Evolutionary conservation across 208 protist genomes (phyloP), one percentile per base, ranked within the genome.

Genomic region (Trypanosoma platydactyli): DNA sequence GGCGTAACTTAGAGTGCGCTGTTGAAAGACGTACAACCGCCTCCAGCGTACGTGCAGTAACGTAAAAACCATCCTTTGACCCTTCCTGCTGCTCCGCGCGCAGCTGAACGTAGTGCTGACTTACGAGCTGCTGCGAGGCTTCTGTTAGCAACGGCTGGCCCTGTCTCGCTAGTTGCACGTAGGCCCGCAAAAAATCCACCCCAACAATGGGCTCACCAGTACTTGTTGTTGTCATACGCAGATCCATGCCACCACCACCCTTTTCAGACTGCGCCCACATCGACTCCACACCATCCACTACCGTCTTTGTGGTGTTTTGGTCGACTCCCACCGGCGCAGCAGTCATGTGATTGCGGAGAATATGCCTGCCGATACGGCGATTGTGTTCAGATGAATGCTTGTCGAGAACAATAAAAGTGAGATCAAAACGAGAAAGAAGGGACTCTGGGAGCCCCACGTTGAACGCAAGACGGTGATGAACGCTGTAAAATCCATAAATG

Each of bases 321-420:
- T 86, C 88, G 25, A 78, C 75, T 61, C 74, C 76, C 18, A 91
- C 84, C 0, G 84, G 78, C 52, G 78, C 53, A 12, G 89, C 62
- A 9, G 80, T 84, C 81, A 90, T 93, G 81, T 99, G 97, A 77
- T 98, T 97, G 45, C 86, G 84, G 25, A 99, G 82, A 25, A 99
- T 98, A 81, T 99, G 98, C 15, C 77, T 75, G 0, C 96, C 88
- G 18, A 99, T 98, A 30, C 71, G 73, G 9, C 89, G 72, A 70
- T 99, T 98, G 56, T 93, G 78, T 65, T 96, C 81, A 1, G 92
- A 83, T 48, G 93, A 86, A 38, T 95, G 83, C 35, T 91, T 82
- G 76, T 99, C 99, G 5, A 99, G 79, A 1, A 99, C 85, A 71
- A 99, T 99, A 82, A 99, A 99, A 30, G 99, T 89, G 0, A 99